Base-by-base conservation (phyloP, 345 rosid species). In the Anacardium occidentale region DNA sequence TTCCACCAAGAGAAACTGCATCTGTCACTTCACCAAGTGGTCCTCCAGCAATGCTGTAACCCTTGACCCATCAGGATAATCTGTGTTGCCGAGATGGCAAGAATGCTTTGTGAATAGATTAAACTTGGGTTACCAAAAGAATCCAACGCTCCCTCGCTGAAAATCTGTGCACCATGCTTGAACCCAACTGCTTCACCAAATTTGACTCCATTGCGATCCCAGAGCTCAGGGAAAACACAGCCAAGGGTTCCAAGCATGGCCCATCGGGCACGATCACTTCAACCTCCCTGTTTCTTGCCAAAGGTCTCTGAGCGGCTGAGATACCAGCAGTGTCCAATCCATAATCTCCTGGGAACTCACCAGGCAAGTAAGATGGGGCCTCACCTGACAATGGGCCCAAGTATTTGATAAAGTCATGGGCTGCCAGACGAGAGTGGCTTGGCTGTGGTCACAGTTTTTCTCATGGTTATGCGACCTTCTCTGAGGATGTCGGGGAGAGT, bases 291-390 rank as follows among this genome's bases (percentile, higher is more conserved):
- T 64, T n/a, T 63, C 45, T 80, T 74, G 75, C 78, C 78, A 58
- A 76, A 80, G 10, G 74, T 76, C 59, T 76, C 80, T 0, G 80
- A 76, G 66, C 76, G 2, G 76, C 83, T 0, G 71, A 80, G 53
- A 76, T 78, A 25, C 78, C 74, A 8, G 78, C 78, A 2, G 74
- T 76, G 80, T 76, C 83, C 83, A 68, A 73, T 2, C 83, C 74
- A 22, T 76, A 80, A 66, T 80, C 80, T 0, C 80, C 74, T 1
- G 80, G 83, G 64, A 76, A 73, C 64, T 76, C 78, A 2, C 78
- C 71, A 2, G 74, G 70, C 29, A 80, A 47, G 75, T 76, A 80
- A 50, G 52, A 51, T 13, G 80, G 76, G 20, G 80, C 20, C 25
- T 69, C 83, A 1, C 75, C 80, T n/a, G 75, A 80, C 56, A 76